A percentile compares a stretch with the other conserved stretches of the same genome.
Evolutionary conservation across 2,329 filamentous ascomycete species (phyloP).

Genomic region (Alternaria solani): DNA sequence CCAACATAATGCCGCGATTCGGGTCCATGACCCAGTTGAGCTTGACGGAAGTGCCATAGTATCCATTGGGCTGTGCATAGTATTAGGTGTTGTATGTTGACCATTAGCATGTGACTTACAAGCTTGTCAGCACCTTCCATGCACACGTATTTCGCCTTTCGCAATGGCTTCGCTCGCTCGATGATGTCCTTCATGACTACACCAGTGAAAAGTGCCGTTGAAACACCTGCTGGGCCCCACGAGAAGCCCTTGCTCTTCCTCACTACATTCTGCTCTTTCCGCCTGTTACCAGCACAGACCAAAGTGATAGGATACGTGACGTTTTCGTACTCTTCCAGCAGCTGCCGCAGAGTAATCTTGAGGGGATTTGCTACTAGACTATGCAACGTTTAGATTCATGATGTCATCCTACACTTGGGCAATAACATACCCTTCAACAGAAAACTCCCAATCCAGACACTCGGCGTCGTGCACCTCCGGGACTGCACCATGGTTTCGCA

Average conservation of each 20-base stretch:
- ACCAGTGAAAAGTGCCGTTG: slow-evolving; percentile 88
- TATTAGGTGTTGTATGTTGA: slow-evolving; percentile 16
- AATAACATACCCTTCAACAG: slow-evolving; percentile 70
- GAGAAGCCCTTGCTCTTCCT: slow-evolving; percentile 93
- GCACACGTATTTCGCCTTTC: slow-evolving; percentile 81
- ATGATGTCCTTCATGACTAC: slow-evolving; percentile 78
- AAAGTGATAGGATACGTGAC: slow-evolving; percentile 87
- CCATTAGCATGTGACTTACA: slow-evolving; percentile 44
- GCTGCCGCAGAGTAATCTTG: slow-evolving; percentile 73
- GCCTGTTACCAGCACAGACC: slow-evolving; percentile 88
- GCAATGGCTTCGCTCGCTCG: slow-evolving; percentile 69
- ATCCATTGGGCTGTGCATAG: slow-evolving; percentile 74
- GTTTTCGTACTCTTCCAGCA: slow-evolving; percentile 78
- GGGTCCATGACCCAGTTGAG: slow-evolving; percentile 87
- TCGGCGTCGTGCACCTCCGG: slow-evolving; percentile 76
- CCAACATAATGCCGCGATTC: slow-evolving; percentile 84
- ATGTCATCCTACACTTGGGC: background rate
- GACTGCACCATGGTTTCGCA: slow-evolving; percentile 87
- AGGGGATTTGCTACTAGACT: slow-evolving; percentile 80
- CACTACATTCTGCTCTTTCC: slow-evolving; percentile 92
- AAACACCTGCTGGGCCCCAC: slow-evolving; percentile 88
- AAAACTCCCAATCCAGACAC: slow-evolving; percentile 81
- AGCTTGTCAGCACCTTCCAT: slow-evolving; percentile 91
- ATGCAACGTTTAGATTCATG: slow-evolving; percentile 6
- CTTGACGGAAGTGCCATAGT: slow-evolving; percentile 88